Percentiles rank a stretch among this genome's conserved stretches.
phyloP scores from a whole-genome alignment of 371 early-diverging fungal species.

The Apophysomyces trapeziformis region DNA sequence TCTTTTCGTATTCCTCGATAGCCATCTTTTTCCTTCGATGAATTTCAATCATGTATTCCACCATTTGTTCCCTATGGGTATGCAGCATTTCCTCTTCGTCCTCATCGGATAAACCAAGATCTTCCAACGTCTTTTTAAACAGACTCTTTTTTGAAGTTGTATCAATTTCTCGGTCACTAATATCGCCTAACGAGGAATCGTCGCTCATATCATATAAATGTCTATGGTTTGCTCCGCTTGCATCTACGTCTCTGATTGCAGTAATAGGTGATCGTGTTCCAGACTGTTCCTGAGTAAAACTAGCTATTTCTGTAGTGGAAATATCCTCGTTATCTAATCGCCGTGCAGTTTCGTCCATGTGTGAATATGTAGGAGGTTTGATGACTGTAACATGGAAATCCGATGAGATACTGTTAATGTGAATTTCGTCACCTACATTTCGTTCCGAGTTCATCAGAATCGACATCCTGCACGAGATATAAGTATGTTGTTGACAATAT shows the following conservation, averaged over 20 bases:
- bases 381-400: background rate
- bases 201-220: constrained; percentile 23
- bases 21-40: constrained; percentile 38
- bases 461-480: background rate
- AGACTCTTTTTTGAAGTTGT: constrained; percentile 11
- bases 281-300: background rate
- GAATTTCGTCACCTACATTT: background rate
- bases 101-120: constrained; percentile 29
- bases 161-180: constrained; percentile 23
- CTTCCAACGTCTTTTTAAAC: constrained; percentile 28
- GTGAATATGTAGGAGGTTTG: background rate
- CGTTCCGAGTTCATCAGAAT: background rate
- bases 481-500: background rate
- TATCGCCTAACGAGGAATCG: constrained; percentile 32
- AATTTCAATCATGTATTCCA: constrained; percentile 51
- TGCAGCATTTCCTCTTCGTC: constrained; percentile 41
- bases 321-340: background rate
- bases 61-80: constrained; percentile 39
- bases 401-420: background rate
- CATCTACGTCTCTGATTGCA: background rate
- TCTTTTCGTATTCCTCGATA: constrained; percentile 49
- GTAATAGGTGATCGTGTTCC: background rate
- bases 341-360: background rate
- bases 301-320: background rate
- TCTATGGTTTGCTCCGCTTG: background rate